Percentiles rank a stretch among this genome's conserved stretches.
phyloP scores from a whole-genome alignment of 2,329 filamentous ascomycete genomes.

The Claviceps maximensis region DNA sequence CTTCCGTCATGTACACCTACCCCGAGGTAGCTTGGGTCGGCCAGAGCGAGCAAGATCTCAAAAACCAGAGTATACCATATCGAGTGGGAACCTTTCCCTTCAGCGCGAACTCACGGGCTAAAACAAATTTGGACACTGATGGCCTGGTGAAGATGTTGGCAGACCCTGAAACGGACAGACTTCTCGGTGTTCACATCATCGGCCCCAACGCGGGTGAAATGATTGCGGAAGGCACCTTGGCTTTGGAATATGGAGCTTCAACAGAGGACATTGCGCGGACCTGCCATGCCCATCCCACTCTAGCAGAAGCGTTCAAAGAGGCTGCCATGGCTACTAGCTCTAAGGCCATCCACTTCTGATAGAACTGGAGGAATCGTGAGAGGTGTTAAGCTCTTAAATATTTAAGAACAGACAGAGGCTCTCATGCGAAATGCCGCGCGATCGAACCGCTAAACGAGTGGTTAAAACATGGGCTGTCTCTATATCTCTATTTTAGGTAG shows the following conservation, averaged over 20 bases:
- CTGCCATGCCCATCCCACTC: conserved; percentile 90
- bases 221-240: conserved; percentile 94
- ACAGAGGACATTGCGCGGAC: conserved; percentile 91
- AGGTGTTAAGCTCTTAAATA: neutral
- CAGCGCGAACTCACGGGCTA: conserved; percentile 93
- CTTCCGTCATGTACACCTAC: conserved; percentile 98
- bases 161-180: conserved; percentile 89
- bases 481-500: neutral
- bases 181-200: conserved; percentile 93
- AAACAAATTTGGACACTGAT: conserved; percentile 95
- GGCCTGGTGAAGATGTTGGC: conserved; percentile 95
- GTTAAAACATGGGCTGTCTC: neutral
- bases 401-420: neutral
- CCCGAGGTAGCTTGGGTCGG: conserved; percentile 98
- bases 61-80: conserved; percentile 82
- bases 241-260: conserved; percentile 90
- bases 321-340: conserved; percentile 94
- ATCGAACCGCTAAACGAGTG: neutral
- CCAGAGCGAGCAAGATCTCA: conserved; percentile 92
- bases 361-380: neutral
- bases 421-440: neutral
- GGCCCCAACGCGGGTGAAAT: conserved; percentile 95
- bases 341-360: conserved; percentile 89
- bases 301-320: conserved; percentile 98
- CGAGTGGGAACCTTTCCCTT: conserved; percentile 92